Base-by-base conservation (phyloP, 352 stramenopile genomes). In the Globisporangium polare region DNA sequence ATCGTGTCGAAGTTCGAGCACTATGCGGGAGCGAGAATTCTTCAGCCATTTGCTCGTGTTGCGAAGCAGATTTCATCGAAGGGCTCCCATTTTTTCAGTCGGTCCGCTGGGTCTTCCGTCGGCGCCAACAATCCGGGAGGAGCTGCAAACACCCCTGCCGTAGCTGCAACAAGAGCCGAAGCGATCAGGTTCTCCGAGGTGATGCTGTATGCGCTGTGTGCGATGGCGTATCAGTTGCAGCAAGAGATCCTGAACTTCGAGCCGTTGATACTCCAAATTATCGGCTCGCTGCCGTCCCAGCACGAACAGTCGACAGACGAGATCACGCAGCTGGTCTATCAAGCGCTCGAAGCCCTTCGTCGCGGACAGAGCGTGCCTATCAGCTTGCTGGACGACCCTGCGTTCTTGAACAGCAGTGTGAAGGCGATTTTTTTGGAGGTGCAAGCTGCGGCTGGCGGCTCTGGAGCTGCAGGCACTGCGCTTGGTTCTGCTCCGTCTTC, bases 141-240 rank as follows among this genome's bases (percentile, higher is more conserved):
- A 47, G 60, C 52, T 20, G 63, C 49, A 58, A 68, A 64, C 39
- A 54, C 63, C 0, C 63, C 66, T 27, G 67, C 70, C 27, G 87
- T 92, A 55, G 69, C 77, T 17, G 81, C 80, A 3, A 88, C 78
- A 3, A 88, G 88, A 49, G 68, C 68, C 6, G 82, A 91, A 43
- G 83, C 85, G 17, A 87, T 75, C 31, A 77, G 77, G 33, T 90
- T 95, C 31, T 76, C 77, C 1, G 84, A 95, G 47, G 74, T 92
- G 39, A 74, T 91, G 54, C 31, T 95, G n/a, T 93, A 90, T 54
- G 78, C 81, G 7, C 50, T 95, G 24, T 77, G 78, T 13, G 77
- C 85, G 37, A 65, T 95, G 31, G 67, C 86, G n/a, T 88, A 76
- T 20, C 86, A 94, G 58, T 63, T 95, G 1, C 86, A 95, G 65